Base-by-base conservation (phyloP, 495 filamentous ascomycete species). In the Talaromyces trachyspermus region DNA sequence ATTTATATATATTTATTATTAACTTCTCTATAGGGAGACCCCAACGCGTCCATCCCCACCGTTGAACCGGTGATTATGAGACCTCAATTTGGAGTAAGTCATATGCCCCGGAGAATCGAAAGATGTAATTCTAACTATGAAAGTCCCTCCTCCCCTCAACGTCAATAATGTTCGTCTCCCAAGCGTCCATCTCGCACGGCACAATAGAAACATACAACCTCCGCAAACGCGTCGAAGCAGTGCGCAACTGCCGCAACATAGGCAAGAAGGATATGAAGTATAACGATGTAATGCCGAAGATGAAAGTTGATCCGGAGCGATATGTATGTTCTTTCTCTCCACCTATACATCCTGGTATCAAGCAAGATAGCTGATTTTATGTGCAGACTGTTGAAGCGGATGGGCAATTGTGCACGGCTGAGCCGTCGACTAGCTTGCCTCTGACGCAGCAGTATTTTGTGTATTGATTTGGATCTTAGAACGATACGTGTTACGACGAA, bases 261-360 rank as follows among this genome's bases (percentile, higher is more conserved):
- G 72, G 85, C 14, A 98, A 98, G 76, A 76, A 71, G 57, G 87
- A 97, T 59, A 96, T 98, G 91, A 92, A 89, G 64, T 88, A 78
- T 64, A 98, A 98, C 64, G 83, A 89, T 56, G 62, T 66, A 15
- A 89, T 83, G 83, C 92, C 92, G 14, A 81, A 74, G 68, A 97
- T 97, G 89, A 83, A 75, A 61, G 92, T 98, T 32, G 89, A 98
- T 57, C 88, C 92, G 8, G 92, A 97, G 70, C 80, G 76, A 55
- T 98, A 95, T 65, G 69, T 77, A 53, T 66, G 72, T 70, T 38
- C 38, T 30, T 35, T 25, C 30, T 32, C 22, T 49, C 8, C 37
- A 6, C 15, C n/a, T n/a, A n/a, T n/a, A n/a, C n/a, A n/a, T n/a
- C n/a, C n/a, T n/a, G n/a, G n/a, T n/a, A n/a, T n/a, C n/a, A n/a